phyloP scores from a whole-genome alignment of 2,329 filamentous ascomycete genomes.

The Xylaria sp. region DNA sequence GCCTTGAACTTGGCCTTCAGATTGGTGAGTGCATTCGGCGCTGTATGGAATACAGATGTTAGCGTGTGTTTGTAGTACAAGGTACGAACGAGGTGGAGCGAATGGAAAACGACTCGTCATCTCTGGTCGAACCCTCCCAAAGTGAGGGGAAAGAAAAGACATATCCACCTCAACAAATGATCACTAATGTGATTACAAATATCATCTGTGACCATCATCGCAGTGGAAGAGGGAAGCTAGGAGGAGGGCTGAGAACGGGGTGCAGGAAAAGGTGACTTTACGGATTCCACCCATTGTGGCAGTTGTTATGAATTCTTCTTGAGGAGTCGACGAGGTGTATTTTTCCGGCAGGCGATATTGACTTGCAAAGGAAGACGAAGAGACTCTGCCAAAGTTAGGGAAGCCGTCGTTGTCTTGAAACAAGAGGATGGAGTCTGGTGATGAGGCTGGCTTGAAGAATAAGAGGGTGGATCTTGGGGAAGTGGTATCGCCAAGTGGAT shows the following conservation, averaged over 20 bases:
- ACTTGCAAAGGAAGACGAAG: constrained; percentile 29
- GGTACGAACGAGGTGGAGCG: constrained; percentile 9
- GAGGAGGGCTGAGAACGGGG: constrained; percentile 11
- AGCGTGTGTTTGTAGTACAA: constrained; percentile 33
- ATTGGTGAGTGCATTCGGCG: constrained; percentile 63
- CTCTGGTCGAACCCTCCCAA: constrained; percentile 11
- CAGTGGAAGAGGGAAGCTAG: constrained; percentile 16
- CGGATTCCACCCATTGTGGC: constrained; percentile 64
- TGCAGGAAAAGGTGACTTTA: constrained; percentile 51
- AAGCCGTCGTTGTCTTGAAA: constrained; percentile 28
- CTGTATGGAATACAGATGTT: constrained; percentile 47
- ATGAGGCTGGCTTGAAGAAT: constrained; percentile 25
- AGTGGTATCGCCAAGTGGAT: constrained; percentile 41
- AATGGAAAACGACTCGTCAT: constrained; percentile 14
- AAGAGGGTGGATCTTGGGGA: constrained; percentile 44
- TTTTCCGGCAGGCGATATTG: background rate
- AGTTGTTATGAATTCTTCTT: constrained; percentile 35
- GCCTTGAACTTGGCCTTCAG: constrained; percentile 66
- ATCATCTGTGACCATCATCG: constrained; percentile 14
- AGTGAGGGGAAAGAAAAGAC: constrained; percentile 4
- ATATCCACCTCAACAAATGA: constrained; percentile 5
- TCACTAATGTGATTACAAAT: constrained; percentile 9
- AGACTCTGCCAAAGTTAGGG: constrained; percentile 1
- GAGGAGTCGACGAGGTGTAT: background rate
- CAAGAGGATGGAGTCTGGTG: constrained; percentile 24